Percentiles rank a stretch among this genome's conserved stretches.
Conservation (phyloP, 225 moss, liverwort and hornwort genomes). For the Pseudisothecium myosuroides region DNA sequence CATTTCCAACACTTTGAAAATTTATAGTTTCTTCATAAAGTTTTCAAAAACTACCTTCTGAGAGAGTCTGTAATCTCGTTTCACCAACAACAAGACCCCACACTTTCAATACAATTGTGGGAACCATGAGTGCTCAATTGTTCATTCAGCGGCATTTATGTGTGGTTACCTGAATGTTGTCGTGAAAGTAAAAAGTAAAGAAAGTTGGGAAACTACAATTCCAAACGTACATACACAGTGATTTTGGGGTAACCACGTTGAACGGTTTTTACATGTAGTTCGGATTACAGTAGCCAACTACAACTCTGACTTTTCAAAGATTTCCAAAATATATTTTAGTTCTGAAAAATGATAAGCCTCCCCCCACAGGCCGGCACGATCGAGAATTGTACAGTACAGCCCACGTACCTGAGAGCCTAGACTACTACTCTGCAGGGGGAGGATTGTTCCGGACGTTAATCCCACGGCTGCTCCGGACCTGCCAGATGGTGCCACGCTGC, state of each 20-base stretch:
- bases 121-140: neutral
- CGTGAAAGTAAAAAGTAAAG: no score
- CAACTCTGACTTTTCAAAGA: neutral
- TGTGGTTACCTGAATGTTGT: neutral
- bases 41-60: neutral
- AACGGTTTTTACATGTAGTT: neutral
- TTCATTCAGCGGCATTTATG: neutral
- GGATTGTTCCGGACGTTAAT: neutral
- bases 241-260: no score
- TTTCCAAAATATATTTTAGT: neutral
- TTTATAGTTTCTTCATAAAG: accelerated
- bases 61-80: neutral
- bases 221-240: no score
- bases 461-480: neutral
- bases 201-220: neutral
- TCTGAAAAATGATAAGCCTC: neutral
- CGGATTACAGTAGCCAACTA: neutral
- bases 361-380: neutral
- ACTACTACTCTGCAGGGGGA: neutral
- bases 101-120: neutral
- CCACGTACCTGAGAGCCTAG: neutral
- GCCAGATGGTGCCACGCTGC: neutral
- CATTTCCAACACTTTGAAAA: neutral
- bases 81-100: neutral
- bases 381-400: neutral